These are phyloP conservation scores for Rosa rugosa DNA, from an alignment of 306 rosid species.

Conservation along the genomic window DNA sequence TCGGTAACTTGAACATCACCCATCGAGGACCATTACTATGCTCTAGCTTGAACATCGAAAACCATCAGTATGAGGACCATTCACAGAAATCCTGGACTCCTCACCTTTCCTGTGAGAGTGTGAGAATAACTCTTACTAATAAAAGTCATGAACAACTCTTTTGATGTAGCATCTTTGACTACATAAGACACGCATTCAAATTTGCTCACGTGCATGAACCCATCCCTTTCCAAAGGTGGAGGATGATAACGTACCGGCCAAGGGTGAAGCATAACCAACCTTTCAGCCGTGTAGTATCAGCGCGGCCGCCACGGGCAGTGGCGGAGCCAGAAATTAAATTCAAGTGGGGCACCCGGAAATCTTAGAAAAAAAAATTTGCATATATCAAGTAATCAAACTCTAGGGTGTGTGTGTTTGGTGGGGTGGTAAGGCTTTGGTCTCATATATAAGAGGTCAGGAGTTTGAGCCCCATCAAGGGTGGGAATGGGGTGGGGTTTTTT, in stretches of 20 bases:
- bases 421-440: too few species aligned
- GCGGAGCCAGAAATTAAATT: too few species aligned
- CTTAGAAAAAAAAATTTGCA: too few species aligned
- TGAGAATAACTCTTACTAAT: background rate
- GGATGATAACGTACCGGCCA: background rate
- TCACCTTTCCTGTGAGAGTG: too few species aligned
- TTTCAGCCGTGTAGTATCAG: background rate
- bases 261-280: background rate
- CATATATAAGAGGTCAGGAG: too few species aligned
- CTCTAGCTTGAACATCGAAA: background rate
- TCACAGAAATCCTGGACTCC: too few species aligned
- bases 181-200: background rate
- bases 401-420: too few species aligned
- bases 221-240: background rate
- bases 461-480: too few species aligned
- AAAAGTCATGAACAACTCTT: background rate
- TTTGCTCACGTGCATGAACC: background rate
- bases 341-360: too few species aligned
- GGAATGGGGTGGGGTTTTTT: too few species aligned
- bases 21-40: background rate
- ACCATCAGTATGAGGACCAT: background rate
- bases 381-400: too few species aligned
- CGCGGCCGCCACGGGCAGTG: too few species aligned
- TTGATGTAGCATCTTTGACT: background rate
- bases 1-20: background rate